Evolutionary conservation across 1,139 yeast species (phyloP), one percentile per base, ranked within the genome.

Genomic region (Yamadazyma trypodendri): DNA sequence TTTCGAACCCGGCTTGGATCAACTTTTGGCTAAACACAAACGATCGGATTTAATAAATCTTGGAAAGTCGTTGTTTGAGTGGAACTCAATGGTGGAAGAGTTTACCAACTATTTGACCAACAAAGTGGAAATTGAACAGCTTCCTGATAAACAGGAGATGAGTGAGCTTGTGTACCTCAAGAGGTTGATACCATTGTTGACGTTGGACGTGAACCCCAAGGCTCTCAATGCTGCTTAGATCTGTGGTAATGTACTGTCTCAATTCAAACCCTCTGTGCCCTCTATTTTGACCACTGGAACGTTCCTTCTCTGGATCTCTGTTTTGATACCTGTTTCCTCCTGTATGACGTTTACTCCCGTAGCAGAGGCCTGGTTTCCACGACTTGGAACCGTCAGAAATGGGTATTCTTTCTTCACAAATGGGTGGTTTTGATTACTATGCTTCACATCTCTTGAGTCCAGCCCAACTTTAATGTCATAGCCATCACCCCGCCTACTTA

Each of bases 1-100:
- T 41, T 32, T 34, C 16, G 49, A 43, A 34, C 33, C 41, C 39
- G 38, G 48, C 42, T 29, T 43, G 16, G 38, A 35, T 22, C 21
- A 27, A 6, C 24, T 31, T 11, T 17, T 32, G 7, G 33, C 18
- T 23, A 38, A 40, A 20, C 3, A 24, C 22, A 42, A 43, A 29
- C 3, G 24, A 28, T 25, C 39, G 15, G 39, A 44, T 39, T 40
- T 23, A 54, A 40, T 55, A 8, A 61, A 75, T 42, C 63, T 81
- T 22, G 90, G 89, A 7, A 71, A 78, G 41, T 68, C 85, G n/a
- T 55, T 84, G 38, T 77, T 78, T 44, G 92, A 84, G 51, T 80
- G 88, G 82, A 72, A 74, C 39, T 38, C 48, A 3, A 58, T 72
- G 27, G 80, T 81, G 21, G 65, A 68, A 3, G 86, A 81, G 51